Evolutionary conservation across 2,329 filamentous ascomycete species (phyloP), one percentile per base, ranked within the genome.

Genomic region (Aspergillus versicolor): DNA sequence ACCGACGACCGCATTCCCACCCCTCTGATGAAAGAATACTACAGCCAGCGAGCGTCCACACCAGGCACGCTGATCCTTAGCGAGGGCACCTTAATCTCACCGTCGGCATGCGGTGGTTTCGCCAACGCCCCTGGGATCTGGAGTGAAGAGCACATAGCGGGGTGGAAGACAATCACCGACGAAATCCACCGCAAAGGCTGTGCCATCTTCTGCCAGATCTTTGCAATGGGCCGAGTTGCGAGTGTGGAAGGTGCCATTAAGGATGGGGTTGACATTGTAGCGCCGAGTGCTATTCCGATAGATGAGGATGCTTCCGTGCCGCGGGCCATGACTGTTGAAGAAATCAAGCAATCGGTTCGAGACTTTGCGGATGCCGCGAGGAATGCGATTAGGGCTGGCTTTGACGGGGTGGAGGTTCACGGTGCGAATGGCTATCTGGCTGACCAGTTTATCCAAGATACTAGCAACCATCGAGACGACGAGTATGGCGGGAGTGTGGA

Each of bases 201-300:
- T 21, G 84, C 78, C 66, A 84, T 89, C 51, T 88, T 78, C 71
- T 69, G 80, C 2, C 88, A 90, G 66, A 75, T 90, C 0, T 88
- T 84, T 78, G 81, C 80, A 0, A 74, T 84, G 6, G 86, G 88
- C 4, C 81, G 87, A 4, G 78, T 79, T 2, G 82, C 82, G 0
- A 69, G 75, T 58, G 67, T 71, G 0, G 58, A 70, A 1, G 64
- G 74, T 4, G 61, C 68, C 4, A 41, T 56, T 15, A 44, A 61
- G 2, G 52, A 59, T 2, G 55, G 51, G 0, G 48, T 52, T 37
- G 63, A 63, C 2, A 13, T 67, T 7, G 52, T 69, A n/a, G 68
- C 65, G 1, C 63, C 61, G n/a, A 69, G 68, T 17, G 58, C 58
- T 1, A 38, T 5, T 57, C 62, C 11, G 48, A 66, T 5, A 27